Base-by-base conservation (phyloP, 768 basidiomycete species). In the Termitomyces sp. region DNA sequence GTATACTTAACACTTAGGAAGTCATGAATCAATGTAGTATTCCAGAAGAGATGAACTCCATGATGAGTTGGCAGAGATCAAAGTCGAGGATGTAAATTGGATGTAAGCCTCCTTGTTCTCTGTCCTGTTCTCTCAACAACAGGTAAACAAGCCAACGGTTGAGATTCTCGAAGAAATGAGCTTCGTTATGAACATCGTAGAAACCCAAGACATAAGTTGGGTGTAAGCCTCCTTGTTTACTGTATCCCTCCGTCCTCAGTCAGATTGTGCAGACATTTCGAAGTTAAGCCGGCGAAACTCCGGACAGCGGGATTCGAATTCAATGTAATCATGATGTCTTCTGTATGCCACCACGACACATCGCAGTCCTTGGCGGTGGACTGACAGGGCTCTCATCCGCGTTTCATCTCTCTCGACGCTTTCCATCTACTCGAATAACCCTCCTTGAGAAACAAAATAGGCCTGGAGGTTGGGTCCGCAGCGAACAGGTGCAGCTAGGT, bases 381-480 rank as follows among this genome's bases (percentile, higher is more conserved):
- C 73, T 95, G 32, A 80, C 88, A 0, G 94, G 94, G 16, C 80
- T 95, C 11, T 86, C 90, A 0, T 80, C 90, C 16, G 89, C 93
- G 4, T 92, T 86, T 67, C 82, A 91, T 67, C 81, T 93, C 8
- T 75, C 89, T 10, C 74, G 85, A 52, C 77, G 79, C 6, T 87
- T 89, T 60, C 86, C 88, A 0, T 61, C 68, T 10, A 62, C 80
- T 0, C 73, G 70, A 9, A 81, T 97, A 56, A 80, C 84, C 1
- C 64, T 98, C 12, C 60, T 95, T 27, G 94, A 98, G 63, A 81
- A 76, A 59, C 71, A 81, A 8, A 48, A 70, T 1, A 75, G 83
- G 2, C 68, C 88, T 5, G 96, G 96, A 12, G 96, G 96, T n/a
- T 98, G 94, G 95, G 80, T 93, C 0, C 76, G 73, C 52, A 88